Conservation (phyloP, 176 grass and related monocot genomes). For the Carex pumila region DNA sequence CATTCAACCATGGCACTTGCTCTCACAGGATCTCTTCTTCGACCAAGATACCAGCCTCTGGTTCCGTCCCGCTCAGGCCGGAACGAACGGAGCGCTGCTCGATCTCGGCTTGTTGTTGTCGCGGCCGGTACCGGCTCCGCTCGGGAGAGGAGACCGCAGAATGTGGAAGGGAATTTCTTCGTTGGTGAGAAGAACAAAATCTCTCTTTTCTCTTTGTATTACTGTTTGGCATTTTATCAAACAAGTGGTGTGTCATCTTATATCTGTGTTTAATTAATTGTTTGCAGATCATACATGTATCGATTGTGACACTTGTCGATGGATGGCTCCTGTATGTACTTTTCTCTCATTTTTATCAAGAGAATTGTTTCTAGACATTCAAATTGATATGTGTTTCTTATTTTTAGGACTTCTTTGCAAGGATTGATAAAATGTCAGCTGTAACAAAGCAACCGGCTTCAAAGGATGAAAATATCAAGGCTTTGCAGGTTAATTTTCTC, state of each 20-base stretch:
- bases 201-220: not conserved
- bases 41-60: not conserved
- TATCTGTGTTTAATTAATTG: not conserved
- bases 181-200: constrained; percentile 36
- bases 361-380: not conserved
- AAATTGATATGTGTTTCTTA: not conserved
- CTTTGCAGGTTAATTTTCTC: constrained; percentile 43
- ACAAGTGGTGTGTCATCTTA: not conserved
- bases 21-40: not conserved
- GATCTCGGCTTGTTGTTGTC: constrained; percentile 4
- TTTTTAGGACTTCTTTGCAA: constrained; percentile 58
- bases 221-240: not conserved
- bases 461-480: constrained; percentile 49
- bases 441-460: constrained; percentile 54
- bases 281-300: constrained; percentile 67
- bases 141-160: constrained; percentile 36
- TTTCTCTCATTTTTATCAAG: not conserved
- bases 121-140: not conserved
- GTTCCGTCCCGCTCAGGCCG: not conserved
- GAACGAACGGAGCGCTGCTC: not conserved
- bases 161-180: constrained; percentile 58
- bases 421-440: constrained; percentile 48
- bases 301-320: constrained; percentile 87
- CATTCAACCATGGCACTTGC: not conserved
- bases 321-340: constrained; percentile 65